These are phyloP conservation scores for Phialocephala sp. DNA, from an alignment of 2,329 filamentous ascomycete genomes.

Conservation along the genomic window DNA sequence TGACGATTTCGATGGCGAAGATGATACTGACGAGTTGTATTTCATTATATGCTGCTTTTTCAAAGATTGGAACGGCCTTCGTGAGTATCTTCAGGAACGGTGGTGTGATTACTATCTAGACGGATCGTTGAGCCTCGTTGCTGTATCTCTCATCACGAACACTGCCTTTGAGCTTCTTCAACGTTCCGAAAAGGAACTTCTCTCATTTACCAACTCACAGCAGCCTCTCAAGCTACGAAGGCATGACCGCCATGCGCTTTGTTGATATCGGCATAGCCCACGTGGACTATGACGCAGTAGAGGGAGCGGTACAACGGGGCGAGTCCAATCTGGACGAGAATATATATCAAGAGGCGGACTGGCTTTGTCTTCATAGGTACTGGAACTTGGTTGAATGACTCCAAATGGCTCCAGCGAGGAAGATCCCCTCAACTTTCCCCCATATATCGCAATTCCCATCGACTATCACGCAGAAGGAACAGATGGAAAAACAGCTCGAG, in stretches of 20 bases:
- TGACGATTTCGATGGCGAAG: slow-evolving; percentile 14
- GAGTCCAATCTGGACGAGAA: slow-evolving; percentile 31
- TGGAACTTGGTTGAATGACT: slow-evolving; percentile 30
- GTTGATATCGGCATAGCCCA: slow-evolving; percentile 39
- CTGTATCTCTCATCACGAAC: slow-evolving; percentile 43
- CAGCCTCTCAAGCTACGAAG: slow-evolving; percentile 32
- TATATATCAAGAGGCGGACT: slow-evolving; percentile 41
- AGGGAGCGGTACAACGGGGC: no score
- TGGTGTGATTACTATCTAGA: slow-evolving; percentile 43
- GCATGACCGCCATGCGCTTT: slow-evolving; percentile 41
- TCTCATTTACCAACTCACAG: slow-evolving; percentile 28
- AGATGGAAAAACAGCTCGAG: slow-evolving; percentile 23
- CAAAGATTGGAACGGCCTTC: slow-evolving; percentile 43
- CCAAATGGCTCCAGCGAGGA: slow-evolving; percentile 33
- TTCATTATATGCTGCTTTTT: slow-evolving; percentile 47
- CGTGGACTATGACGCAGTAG: slow-evolving; percentile 34
- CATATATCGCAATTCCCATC: slow-evolving; percentile 15
- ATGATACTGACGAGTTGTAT: slow-evolving; percentile 39
- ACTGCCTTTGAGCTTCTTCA: slow-evolving; percentile 44
- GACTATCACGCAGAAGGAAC: slow-evolving; percentile 36
- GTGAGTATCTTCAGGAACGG: slow-evolving; percentile 40
- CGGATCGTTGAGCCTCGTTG: slow-evolving; percentile 36
- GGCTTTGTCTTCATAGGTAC: slow-evolving; percentile 38
- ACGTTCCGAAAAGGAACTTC: slow-evolving; percentile 39
- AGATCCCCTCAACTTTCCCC: slow-evolving; percentile 35